Evolutionary conservation across 768 basidiomycete genomes (phyloP), one percentile per base, ranked within the genome.

Genomic region (Mycena indigotica): DNA sequence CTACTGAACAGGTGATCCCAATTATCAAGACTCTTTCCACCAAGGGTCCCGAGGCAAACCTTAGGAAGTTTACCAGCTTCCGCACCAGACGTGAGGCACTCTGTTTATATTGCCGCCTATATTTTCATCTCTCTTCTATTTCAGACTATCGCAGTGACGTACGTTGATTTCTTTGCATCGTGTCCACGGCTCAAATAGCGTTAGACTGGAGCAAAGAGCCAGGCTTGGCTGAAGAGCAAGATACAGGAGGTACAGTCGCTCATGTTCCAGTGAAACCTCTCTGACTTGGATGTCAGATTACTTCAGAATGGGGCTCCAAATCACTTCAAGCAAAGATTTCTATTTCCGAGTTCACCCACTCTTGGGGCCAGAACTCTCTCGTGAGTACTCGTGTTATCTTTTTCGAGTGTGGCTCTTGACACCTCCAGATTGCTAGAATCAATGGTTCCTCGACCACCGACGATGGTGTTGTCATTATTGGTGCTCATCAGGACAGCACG

Each of bases 311-410:
- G 57, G 89, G 86, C 15, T 80, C 85, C 3, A 69, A 83, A 39
- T 76, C 78, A 28, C 73, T 93, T 49, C 80, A 74, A 44, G 66
- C 80, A 45, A 64, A 70, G 16, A 90, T 96, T 64, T 80, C 81
- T 5, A 71, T 93, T 56, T 74, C 78, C 24, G 92, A 93, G 70
- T 93, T 94, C 65, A 55, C 74, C 49, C 93, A 95, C 69, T 73
- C 84, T 2, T 95, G 93, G 94, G 87, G 87, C 10, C 95, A 97
- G 78, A 87, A 89, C 71, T 82, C 83, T 51, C 85, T 92, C 59
- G 86, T 89, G 67, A 57, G 85, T 69, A 30, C 40, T 38, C 26
- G 21, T 53, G 5, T 45, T 26, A n/a, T 53, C 25, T 39, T 24
- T 17, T 19, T 41, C 5, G 40, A 41, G 21, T 26, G 10, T 10